Evolutionary conservation across 2,329 filamentous ascomycete species (phyloP).

Genomic region (Penicillium oxalicum): DNA sequence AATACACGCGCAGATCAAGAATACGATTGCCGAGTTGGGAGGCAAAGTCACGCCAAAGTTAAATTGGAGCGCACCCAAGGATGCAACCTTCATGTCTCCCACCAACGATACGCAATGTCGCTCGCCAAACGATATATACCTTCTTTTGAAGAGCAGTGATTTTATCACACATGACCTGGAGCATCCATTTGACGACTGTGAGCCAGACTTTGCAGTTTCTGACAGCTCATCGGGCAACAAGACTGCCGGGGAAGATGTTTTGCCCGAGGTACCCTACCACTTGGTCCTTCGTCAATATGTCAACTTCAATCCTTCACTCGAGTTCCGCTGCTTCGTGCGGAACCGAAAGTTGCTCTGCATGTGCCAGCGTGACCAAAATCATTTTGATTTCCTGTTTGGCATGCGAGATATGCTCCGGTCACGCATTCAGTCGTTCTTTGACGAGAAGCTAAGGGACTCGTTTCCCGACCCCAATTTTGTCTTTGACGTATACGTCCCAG

Average conservation of each 20-base stretch:
- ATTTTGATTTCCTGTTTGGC: slow-evolving; percentile 73
- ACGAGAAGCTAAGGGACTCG: slow-evolving; percentile 62
- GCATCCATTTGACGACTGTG: slow-evolving; percentile 78
- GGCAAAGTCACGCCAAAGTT: slow-evolving; percentile 86
- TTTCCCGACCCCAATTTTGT: slow-evolving; percentile 81
- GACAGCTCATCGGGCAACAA: neutral
- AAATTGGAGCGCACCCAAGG: slow-evolving; percentile 96
- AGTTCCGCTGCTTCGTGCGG: slow-evolving; percentile 94
- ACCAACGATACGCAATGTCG: slow-evolving; percentile 91
- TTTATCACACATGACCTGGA: slow-evolving; percentile 93
- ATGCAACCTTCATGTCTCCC: slow-evolving; percentile 82
- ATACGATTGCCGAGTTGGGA: slow-evolving; percentile 65
- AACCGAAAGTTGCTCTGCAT: slow-evolving; percentile 73
- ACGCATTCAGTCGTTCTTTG: slow-evolving; percentile 73
- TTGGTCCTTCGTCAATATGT: slow-evolving; percentile 85
- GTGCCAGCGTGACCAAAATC: slow-evolving; percentile 81
- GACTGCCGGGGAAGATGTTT: slow-evolving; percentile 10
- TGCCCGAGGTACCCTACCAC: slow-evolving; percentile 59
- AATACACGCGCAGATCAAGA: slow-evolving; percentile 69
- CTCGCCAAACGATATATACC: slow-evolving; percentile 82
- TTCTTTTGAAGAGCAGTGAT: slow-evolving; percentile 88
- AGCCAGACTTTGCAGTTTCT: slow-evolving; percentile 12
- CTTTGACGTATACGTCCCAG: slow-evolving; percentile 89
- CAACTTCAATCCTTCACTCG: slow-evolving; percentile 79
- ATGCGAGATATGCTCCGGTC: slow-evolving; percentile 61